Evolutionary conservation across 768 basidiomycete genomes (phyloP).

Genomic region (Podaxis sp.): DNA sequence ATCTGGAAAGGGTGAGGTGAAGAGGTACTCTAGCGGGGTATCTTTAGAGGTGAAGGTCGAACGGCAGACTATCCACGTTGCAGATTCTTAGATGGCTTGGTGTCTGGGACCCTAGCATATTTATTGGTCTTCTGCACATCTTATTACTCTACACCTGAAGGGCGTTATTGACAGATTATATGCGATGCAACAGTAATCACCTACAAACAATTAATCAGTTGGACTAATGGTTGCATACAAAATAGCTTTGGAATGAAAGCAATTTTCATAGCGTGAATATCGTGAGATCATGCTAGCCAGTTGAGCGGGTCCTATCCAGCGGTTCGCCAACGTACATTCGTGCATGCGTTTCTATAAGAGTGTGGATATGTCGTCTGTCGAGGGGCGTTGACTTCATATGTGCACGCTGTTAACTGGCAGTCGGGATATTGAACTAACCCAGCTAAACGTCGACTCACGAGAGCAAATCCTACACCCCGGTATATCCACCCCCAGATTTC

Average conservation of each 20-base stretch:
- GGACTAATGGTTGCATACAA: neutral
- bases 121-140: neutral
- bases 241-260: neutral
- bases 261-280: neutral
- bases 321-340: constrained; percentile 34
- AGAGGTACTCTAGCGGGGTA: neutral
- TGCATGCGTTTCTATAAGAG: constrained; percentile 37
- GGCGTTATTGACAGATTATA: neutral
- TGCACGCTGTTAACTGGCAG: constrained; percentile 28
- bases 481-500: constrained; percentile 43
- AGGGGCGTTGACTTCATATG: constrained; percentile 35
- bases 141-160: neutral
- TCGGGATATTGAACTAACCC: neutral
- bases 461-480: constrained; percentile 45
- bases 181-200: neutral
- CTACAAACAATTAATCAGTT: neutral
- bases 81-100: neutral
- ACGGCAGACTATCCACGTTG: neutral
- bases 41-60: constrained; percentile 1
- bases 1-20: neutral
- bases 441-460: constrained; percentile 29
- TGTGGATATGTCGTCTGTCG: constrained; percentile 30
- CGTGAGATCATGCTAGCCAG: neutral
- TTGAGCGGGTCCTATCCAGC: neutral
- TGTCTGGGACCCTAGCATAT: neutral